Percentiles rank a stretch among this genome's conserved stretches.
These are phyloP conservation scores for Termitomyces sp. DNA, from an alignment of 768 basidiomycete genomes.

Conservation along the genomic window DNA sequence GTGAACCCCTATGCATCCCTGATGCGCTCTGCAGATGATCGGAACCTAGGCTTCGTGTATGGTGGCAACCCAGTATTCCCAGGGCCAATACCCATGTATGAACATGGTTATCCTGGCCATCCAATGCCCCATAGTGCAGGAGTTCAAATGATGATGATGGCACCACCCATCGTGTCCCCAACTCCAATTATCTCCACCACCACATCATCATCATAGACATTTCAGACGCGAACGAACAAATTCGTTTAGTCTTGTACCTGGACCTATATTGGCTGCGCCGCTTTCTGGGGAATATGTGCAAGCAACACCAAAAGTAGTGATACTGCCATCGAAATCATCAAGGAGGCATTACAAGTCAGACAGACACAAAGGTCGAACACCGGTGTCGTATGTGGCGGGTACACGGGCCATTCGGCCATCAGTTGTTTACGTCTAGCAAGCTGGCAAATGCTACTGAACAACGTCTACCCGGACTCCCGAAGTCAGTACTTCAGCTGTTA, in stretches of 20 bases:
- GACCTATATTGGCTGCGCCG: not conserved
- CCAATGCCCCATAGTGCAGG: conserved; percentile 4
- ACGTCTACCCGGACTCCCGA: no score
- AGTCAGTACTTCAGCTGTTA: not conserved
- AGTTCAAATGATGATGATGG: conserved; percentile 4
- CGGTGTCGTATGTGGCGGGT: conserved; percentile 9
- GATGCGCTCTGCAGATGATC: no score
- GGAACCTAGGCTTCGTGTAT: no score
- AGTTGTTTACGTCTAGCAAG: not conserved
- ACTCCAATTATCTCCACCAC: no score
- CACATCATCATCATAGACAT: no score
- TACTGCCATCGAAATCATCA: conserved; percentile 3
- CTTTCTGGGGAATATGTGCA: conserved; percentile 1
- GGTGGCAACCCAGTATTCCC: no score
- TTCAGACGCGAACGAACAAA: no score
- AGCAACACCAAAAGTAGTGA: conserved; percentile 4
- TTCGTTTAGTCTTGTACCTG: conserved; percentile 2
- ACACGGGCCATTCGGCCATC: not conserved
- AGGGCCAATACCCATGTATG: conserved; percentile 4
- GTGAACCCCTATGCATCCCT: no score
- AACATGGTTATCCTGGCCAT: conserved; percentile 1
- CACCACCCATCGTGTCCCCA: no score
- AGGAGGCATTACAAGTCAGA: not conserved
- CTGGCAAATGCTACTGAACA: not conserved
- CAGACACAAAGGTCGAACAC: conserved; percentile 3